Conservation (phyloP, 192 early-diverging fungal species). For the Entomortierella parvispora region DNA sequence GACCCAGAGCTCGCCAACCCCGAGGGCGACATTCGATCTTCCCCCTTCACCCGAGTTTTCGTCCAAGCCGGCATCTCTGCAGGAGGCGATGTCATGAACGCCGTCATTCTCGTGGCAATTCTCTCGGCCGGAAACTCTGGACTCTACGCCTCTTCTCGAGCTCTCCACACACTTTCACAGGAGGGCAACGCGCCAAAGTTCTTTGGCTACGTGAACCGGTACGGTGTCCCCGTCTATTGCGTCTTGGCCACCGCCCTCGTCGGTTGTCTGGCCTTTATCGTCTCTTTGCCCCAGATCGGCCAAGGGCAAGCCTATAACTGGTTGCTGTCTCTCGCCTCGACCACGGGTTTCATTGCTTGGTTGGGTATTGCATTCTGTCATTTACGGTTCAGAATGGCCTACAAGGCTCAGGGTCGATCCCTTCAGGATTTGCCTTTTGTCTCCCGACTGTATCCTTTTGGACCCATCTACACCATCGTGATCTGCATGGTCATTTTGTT, state of each 20-base stretch:
- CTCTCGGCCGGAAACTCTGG: conserved; percentile 79
- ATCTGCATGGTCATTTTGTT: conserved; percentile 70
- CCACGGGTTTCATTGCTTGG: conserved; percentile 86
- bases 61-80: conserved; percentile 62
- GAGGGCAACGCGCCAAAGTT: conserved; percentile 71
- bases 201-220: conserved; percentile 53
- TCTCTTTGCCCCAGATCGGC: conserved; percentile 66
- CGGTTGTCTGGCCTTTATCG: conserved; percentile 68
- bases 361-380: conserved; percentile 86
- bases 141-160: conserved; percentile 73
- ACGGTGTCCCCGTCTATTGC: conserved; percentile 71
- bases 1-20: conserved; percentile 51
- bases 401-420: conserved; percentile 71
- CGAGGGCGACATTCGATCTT: conserved; percentile 53
- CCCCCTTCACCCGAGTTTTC: conserved; percentile 75
- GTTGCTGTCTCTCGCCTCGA: conserved; percentile 70
- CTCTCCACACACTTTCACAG: conserved; percentile 66
- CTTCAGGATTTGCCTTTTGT: conserved; percentile 72
- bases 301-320: conserved; percentile 69
- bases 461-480: conserved; percentile 71
- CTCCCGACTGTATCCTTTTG: conserved; percentile 75
- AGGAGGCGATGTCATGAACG: conserved; percentile 74
- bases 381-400: conserved; percentile 84
- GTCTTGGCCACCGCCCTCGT: conserved; percentile 61
- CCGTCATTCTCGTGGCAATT: conserved; percentile 69